phyloP scores from a whole-genome alignment of 441 rosid genomes.

The Corymbia calophylla region DNA sequence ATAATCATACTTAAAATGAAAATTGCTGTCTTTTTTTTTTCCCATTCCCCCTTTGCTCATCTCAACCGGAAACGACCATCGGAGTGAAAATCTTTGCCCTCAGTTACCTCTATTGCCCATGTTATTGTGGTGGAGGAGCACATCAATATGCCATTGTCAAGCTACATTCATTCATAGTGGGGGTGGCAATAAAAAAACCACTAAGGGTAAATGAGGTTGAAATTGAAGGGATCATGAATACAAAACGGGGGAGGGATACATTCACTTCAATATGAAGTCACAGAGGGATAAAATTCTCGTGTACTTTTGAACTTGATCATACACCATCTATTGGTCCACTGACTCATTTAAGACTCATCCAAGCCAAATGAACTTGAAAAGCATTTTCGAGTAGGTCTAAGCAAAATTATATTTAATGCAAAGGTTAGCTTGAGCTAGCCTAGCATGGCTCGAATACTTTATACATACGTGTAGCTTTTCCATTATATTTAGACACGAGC shows the following conservation, averaged over 20 bases:
- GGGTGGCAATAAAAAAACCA: not conserved
- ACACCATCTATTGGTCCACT: fast-evolving
- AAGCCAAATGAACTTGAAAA: not conserved
- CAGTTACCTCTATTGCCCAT: not conserved
- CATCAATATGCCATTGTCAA: too few species aligned
- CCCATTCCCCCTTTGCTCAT: not conserved
- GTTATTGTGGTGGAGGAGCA: not conserved
- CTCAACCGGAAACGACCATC: not conserved
- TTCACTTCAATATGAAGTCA: not conserved
- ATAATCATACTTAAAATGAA: not conserved
- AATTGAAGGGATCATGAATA: not conserved
- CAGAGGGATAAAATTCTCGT: not conserved
- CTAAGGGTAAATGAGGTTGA: not conserved
- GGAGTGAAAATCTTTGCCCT: fast-evolving
- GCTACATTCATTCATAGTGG: too few species aligned
- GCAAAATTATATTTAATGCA: not conserved
- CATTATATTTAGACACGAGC: fast-evolving
- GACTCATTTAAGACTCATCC: not conserved
- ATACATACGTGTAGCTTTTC: not conserved
- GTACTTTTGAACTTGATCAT: fast-evolving
- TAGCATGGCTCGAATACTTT: not conserved
- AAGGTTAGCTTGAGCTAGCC: not conserved
- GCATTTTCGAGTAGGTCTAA: not conserved
- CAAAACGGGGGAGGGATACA: not conserved
- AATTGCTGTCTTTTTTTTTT: not conserved